Conservation (phyloP, 1,139 yeast genomes). For the Candida albicans region DNA sequence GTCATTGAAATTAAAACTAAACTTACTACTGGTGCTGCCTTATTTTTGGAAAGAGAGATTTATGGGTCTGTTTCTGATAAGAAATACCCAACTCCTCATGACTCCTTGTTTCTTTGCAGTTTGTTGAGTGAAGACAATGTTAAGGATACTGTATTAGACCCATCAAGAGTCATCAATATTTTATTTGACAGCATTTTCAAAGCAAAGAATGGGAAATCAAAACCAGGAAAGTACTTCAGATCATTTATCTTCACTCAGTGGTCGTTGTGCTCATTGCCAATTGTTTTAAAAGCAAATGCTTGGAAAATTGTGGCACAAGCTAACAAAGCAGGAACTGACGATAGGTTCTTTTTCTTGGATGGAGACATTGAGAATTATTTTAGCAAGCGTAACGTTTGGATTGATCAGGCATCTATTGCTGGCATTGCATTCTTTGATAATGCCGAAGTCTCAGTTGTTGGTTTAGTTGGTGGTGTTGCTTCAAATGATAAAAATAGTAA, state of each 20-base stretch:
- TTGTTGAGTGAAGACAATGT: slow-evolving; percentile 31
- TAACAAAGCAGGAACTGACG: slow-evolving; percentile 28
- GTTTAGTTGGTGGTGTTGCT: slow-evolving; percentile 48
- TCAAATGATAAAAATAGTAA: slow-evolving; percentile 48
- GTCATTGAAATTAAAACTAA: slow-evolving; percentile 21
- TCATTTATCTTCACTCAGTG: slow-evolving; percentile 47
- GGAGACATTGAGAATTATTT: slow-evolving; percentile 31
- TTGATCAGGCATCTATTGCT: slow-evolving; percentile 43
- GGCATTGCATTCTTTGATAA: slow-evolving; percentile 48
- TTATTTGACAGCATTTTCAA: slow-evolving; percentile 33
- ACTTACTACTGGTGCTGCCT: slow-evolving; percentile 6
- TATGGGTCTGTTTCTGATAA: slow-evolving; percentile 41
- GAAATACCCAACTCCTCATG: slow-evolving; percentile 59
- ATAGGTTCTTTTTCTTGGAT: slow-evolving; percentile 31
- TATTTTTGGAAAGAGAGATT: slow-evolving; percentile 43
- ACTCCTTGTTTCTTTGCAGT: slow-evolving; percentile 50
- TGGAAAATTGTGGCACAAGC: slow-evolving; percentile 34
- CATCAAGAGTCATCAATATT: slow-evolving; percentile 24
- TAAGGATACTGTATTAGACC: slow-evolving; percentile 34
- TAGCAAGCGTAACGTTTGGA: slow-evolving; percentile 43
- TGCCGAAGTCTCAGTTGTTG: slow-evolving; percentile 57
- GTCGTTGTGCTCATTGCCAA: slow-evolving; percentile 33
- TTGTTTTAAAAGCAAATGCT: slow-evolving; percentile 32
- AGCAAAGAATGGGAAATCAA: slow-evolving; percentile 33
- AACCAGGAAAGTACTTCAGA: slow-evolving; percentile 37